Base-by-base conservation (phyloP, 192 early-diverging fungal genomes). In the Thamnidium elegans region DNA sequence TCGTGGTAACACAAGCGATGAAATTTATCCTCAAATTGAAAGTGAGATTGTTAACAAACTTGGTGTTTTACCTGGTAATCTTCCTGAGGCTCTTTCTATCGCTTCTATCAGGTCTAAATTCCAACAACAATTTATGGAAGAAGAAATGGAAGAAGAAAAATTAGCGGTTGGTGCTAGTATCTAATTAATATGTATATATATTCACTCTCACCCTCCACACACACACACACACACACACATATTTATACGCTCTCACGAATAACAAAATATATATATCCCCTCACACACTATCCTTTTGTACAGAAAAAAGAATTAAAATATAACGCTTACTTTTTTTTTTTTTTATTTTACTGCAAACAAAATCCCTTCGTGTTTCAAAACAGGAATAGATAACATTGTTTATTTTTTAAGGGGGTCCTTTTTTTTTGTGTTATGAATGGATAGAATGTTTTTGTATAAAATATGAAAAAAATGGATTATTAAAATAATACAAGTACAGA, bases 1-100 rank as follows among this genome's bases (percentile, higher is more conserved):
- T 39, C 50, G 66, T 3, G 96, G 94, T 31, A 75, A 79, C 4
- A 96, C 95, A 7, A 95, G 92, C 14, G 96, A 96, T 59, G 84
- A 91, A 68, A 96, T 99, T 71, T 95, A 89, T 75, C 96, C 95
- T 5, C 81, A 92, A 79, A 86, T 98, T 56, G 73, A 87, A 56
- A 63, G 64, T 20, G 80, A 78, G 54, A 62, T 84, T 14, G 70
- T 70, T 21, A 62, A 71, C 30, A 63, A 65, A 43, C 68, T 80
- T 15, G 71, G 71, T 1, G 47, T 73, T 43, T 39, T 73, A 39
- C 36, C 9, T 10, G 55, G 31, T 10, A 10, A 56, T 34, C 14
- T 56, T 19, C 55, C 55, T 36, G 31, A 32, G 17, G 31, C 19
- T 17, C 55, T 34, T 39, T 56, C 55, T 34, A 34, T 56, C 9